Conservation (phyloP, 2,329 filamentous ascomycete genomes). For the Colletotrichum paranaense region DNA sequence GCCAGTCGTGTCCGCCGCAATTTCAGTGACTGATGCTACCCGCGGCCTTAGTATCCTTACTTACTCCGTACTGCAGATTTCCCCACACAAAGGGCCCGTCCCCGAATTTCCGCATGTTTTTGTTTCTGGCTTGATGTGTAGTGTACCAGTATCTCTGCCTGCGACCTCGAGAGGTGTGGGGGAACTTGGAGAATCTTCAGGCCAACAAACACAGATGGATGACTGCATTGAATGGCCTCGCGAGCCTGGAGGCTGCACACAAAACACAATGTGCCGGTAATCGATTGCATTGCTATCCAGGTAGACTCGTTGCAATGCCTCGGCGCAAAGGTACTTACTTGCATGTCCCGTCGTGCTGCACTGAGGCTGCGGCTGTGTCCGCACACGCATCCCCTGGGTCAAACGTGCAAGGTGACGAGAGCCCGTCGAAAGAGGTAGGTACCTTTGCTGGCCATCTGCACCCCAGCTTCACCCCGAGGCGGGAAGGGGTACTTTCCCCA, state of each 20-base stretch:
- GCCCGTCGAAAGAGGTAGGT: neutral
- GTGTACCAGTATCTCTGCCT: neutral
- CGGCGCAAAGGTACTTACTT: neutral
- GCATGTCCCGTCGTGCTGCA: neutral
- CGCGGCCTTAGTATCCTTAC: too few relatives aligned
- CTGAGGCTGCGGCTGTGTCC: conserved; percentile 8
- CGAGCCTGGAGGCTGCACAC: neutral
- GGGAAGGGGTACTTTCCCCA: neutral
- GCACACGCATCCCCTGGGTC: neutral
- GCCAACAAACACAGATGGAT: neutral
- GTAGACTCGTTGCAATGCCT: neutral
- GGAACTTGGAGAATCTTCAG: neutral
- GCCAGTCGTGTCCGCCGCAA: neutral
- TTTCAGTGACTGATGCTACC: neutral
- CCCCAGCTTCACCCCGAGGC: neutral
- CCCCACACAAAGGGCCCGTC: neutral
- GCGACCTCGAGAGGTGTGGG: neutral
- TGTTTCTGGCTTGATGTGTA: neutral
- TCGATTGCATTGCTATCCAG: neutral
- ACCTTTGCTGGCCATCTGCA: conserved; percentile 3
- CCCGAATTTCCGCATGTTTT: neutral
- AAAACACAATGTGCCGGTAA: neutral
- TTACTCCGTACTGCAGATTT: neutral
- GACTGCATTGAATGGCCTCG: neutral
- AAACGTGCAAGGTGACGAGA: neutral